Base-by-base conservation (phyloP, 2,329 filamentous ascomycete genomes). In the Zymoseptoria pseudotritici region DNA sequence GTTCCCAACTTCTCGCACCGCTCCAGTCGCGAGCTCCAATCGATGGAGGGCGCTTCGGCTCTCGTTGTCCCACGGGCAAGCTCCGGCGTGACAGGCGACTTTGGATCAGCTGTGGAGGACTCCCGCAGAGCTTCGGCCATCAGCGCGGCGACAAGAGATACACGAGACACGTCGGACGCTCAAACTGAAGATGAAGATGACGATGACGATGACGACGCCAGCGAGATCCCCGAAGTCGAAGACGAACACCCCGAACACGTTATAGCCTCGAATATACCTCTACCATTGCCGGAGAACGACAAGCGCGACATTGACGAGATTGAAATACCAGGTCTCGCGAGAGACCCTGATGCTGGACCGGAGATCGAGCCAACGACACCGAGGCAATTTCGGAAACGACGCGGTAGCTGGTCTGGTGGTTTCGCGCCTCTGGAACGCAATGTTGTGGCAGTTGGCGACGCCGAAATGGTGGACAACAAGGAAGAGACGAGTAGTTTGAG, bases 301-400 rank as follows among this genome's bases (percentile, higher is more conserved):
- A 79, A 83, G 50, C 81, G 85, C 54, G 90, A 95, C 69, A 76
- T 93, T 7, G 82, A 87, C 53, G 90, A 95, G 71, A 94, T 95
- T 50, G 89, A 94, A 69, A 82, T 91, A 52, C 88, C 89, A 3
- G 88, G 88, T 0, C 79, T 91, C 4, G 83, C 82, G 0, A 84
- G 80, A 59, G 86, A 90, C 58, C 86, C 87, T 13, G 87, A 88
- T 56, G 78, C 78, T 11, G 78, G 77, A 50, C 20, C 22, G 58
- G 64, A 46, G 17, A 46, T n/a, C 13, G 36, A 46, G 13, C 36
- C 4, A 5, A 46, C 36, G 36, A 46, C 36, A n/a, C 17, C 11
- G 36, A 17, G 17, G 36, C 36, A 46, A 46, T n/a, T 46, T 46
- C 13, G 5, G 0, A 46, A 46, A 46, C 36, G 36, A 7, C 36